Base-by-base conservation (phyloP, 768 basidiomycete species). In the Sporobolomyces phaffii region DNA sequence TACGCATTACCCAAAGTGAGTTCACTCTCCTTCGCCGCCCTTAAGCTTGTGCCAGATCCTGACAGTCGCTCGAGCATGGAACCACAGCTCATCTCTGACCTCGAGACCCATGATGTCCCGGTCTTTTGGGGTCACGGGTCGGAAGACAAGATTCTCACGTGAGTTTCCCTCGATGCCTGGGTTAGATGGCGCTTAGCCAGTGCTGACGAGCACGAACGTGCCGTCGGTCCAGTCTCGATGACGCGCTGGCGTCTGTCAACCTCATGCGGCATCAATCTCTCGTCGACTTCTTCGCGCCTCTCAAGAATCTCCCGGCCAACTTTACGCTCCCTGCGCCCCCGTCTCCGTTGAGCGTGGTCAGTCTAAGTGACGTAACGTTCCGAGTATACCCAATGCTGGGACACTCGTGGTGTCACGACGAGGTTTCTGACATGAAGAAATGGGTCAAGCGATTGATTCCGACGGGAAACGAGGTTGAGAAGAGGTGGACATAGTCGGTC, bases 101-200 rank as follows among this genome's bases (percentile, higher is more conserved):
- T 61, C n/a, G 38, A 43, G 5, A 50, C 49, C 4, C 29, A 26
- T 8, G 36, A 38, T 22, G 13, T 43, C 2, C 60, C 60, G 3
- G 29, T 61, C 34, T 61, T 38, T 24, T 61, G 60, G 60, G 60
- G 49, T 24, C 60, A 61, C 22, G 60, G 60, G 4, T 31, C 38
- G 18, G 22, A 18, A 24, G 60, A 61, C 36, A 29, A 50, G 13
- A 41, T 41, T 41, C 24, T 61, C 2, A 51, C 49, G 59, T 60
- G 34, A 44, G 48, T 49, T 29, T 28, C 33, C 45, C 7, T 3
- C 31, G 17, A 43, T 44, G 33, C 33, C 38, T 7, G n/a, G n/a
- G n/a, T n/a, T n/a, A n/a, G n/a, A n/a, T n/a, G n/a, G n/a, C n/a
- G n/a, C n/a, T n/a, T n/a, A n/a, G n/a, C n/a, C n/a, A n/a, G n/a